Conservation (phyloP, 768 basidiomycete species). For the Exidia glandulosa region DNA sequence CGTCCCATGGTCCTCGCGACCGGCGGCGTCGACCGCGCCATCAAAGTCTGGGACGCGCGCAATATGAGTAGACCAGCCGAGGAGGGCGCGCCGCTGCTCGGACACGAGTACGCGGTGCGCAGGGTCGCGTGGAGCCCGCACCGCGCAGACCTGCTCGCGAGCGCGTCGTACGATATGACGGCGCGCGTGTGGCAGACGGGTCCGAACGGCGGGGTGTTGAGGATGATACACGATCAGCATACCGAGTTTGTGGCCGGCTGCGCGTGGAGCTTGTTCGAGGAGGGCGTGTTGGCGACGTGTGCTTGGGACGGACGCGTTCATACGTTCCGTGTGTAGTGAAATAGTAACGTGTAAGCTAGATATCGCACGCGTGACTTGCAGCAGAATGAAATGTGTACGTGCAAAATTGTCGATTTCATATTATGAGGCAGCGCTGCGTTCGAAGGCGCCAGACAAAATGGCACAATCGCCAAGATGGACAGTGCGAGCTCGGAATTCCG, state of each 20-base stretch:
- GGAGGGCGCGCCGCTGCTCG: constrained; percentile 58
- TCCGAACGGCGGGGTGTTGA: not conserved
- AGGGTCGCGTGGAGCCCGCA: constrained; percentile 72
- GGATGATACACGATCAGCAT: constrained; percentile 66
- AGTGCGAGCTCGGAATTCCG: too few species aligned
- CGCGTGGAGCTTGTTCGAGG: constrained; percentile 86
- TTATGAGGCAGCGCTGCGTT: too few species aligned
- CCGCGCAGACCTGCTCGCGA: constrained; percentile 24
- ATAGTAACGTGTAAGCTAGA: too few species aligned
- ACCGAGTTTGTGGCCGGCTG: constrained; percentile 93
- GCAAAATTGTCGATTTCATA: too few species aligned
- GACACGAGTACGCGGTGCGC: constrained; percentile 85
- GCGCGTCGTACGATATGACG: constrained; percentile 89
- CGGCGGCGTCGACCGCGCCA: constrained; percentile 64
- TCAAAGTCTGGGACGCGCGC: constrained; percentile 79
- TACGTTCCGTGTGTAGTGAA: too few species aligned
- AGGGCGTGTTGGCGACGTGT: constrained; percentile 78
- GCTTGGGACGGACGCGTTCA: constrained; percentile 56
- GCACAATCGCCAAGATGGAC: too few species aligned
- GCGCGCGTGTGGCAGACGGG: constrained; percentile 54
- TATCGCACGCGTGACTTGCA: too few species aligned
- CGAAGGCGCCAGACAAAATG: too few species aligned
- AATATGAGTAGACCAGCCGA: constrained; percentile 54
- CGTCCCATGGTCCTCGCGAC: constrained; percentile 66
- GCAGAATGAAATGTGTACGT: too few species aligned